These are phyloP conservation scores for Nakazawaea sp. DNA, from an alignment of 805 yeast genomes.

Conservation along the genomic window DNA sequence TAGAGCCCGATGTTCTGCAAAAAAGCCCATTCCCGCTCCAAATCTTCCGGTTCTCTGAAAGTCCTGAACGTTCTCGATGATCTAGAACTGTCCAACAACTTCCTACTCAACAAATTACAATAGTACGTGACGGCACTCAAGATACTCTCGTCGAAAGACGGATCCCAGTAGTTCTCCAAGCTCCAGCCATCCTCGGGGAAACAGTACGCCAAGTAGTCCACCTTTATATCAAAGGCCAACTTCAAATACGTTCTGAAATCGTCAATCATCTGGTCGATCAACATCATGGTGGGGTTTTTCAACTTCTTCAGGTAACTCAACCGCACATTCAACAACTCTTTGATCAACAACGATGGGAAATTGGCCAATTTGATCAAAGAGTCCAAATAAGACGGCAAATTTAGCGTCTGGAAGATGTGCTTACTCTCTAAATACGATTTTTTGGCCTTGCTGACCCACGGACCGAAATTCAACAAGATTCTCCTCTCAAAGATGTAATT, in stretches of 20 bases:
- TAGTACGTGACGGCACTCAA: slow-evolving; percentile 69
- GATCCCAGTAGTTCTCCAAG: slow-evolving; percentile 55
- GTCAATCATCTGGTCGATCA: slow-evolving; percentile 89
- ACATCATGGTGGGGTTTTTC: slow-evolving; percentile 85
- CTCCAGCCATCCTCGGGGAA: slow-evolving; percentile 66
- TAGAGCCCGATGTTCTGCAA: slow-evolving; percentile 70
- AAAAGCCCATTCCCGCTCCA: slow-evolving; percentile 76
- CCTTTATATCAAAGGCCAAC: slow-evolving; percentile 69
- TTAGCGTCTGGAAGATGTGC: slow-evolving; percentile 55
- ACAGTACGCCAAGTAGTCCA: slow-evolving; percentile 54
- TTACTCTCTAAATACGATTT: slow-evolving; percentile 59
- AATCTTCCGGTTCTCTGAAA: slow-evolving; percentile 85
- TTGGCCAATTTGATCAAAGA: slow-evolving; percentile 57
- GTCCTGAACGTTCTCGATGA: slow-evolving; percentile 62
- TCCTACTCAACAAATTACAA: slow-evolving; percentile 63
- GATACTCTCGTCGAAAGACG: slow-evolving; percentile 55
- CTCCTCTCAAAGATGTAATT: slow-evolving; percentile 65
- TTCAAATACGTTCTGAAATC: slow-evolving; percentile 75
- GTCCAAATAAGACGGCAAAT: slow-evolving; percentile 67
- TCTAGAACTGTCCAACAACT: slow-evolving; percentile 70
- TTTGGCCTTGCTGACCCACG: slow-evolving; percentile 78
- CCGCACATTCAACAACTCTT: slow-evolving; percentile 70
- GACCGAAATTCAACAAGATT: slow-evolving; percentile 61
- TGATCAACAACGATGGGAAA: slow-evolving; percentile 75
- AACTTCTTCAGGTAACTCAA: slow-evolving; percentile 71